Conservation (phyloP, 208 protist species). For the Wallacemonas rigidus region DNA sequence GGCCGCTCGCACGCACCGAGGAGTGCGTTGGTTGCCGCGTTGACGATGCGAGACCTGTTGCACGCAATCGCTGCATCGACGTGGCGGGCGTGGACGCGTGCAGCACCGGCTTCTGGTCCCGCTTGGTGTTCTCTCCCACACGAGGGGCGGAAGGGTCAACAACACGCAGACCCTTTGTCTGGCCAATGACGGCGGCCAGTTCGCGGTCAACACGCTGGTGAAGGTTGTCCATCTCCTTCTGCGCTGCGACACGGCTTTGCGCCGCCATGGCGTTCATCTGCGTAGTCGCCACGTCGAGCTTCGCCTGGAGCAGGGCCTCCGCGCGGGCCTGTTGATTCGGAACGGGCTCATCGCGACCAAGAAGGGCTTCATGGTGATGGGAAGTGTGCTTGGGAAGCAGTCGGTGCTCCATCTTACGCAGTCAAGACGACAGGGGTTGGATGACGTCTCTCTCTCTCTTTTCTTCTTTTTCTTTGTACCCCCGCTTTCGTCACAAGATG, state of each 20-base stretch:
- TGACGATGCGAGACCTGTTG: background rate
- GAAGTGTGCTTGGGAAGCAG: slow-evolving; percentile 20
- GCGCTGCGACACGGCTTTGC: background rate
- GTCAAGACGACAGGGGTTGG: no score
- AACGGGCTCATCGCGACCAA: slow-evolving; percentile 40
- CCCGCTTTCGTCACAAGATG: no score
- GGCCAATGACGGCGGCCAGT: slow-evolving; percentile 1
- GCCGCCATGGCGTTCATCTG: background rate
- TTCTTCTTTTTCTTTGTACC: no score
- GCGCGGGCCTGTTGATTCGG: slow-evolving; percentile 39
- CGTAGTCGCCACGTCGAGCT: slow-evolving; percentile 26
- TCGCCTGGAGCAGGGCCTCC: slow-evolving; percentile 32
- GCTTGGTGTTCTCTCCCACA: background rate
- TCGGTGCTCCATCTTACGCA: slow-evolving; percentile 17
- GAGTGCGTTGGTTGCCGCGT: background rate
- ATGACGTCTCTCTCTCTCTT: no score
- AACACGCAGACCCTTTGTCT: slow-evolving; percentile 8
- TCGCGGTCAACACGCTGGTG: background rate
- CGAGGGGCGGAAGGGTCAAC: slow-evolving; percentile 1
- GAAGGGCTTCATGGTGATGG: slow-evolving; percentile 36
- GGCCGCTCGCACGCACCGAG: slow-evolving; percentile 6
- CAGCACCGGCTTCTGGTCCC: no score
- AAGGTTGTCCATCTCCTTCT: slow-evolving; percentile 15
- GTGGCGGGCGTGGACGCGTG: no score
- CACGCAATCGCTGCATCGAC: no score